Evolutionary conservation across 108 stramenopile genomes (phyloP).

Genomic region (Thalassiosira profunda): DNA sequence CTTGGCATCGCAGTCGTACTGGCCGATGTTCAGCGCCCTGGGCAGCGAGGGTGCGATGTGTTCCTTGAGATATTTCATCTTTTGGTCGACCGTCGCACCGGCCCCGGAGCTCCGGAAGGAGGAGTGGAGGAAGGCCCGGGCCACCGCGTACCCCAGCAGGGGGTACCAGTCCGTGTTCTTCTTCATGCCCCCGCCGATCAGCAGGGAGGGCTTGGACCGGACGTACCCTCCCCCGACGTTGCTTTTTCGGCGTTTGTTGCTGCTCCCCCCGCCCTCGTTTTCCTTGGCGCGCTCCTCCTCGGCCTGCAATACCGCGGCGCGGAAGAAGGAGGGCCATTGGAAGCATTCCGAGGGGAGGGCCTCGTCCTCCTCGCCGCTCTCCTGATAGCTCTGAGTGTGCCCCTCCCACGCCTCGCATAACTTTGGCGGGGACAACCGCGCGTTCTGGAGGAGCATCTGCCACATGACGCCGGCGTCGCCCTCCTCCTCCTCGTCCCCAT

Average conservation of each 20-base stretch:
- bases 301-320: neutral
- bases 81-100: slow-evolving; percentile 14
- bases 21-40: slow-evolving; percentile 12
- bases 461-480: slow-evolving; percentile 16
- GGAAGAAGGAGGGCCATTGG: slow-evolving; percentile 18
- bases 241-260: slow-evolving; percentile 19
- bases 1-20: slow-evolving; percentile 10
- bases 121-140: slow-evolving; percentile 23
- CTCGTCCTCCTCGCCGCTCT: neutral
- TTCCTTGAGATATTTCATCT: slow-evolving; percentile 1
- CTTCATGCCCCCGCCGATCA: neutral
- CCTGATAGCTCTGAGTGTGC: neutral
- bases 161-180: slow-evolving; percentile 23
- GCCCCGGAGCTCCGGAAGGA: neutral
- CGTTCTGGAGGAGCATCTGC: slow-evolving; percentile 18
- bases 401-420: neutral
- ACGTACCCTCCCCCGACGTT: neutral
- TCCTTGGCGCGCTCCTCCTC: neutral
- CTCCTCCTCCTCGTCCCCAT: neutral
- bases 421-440: neutral
- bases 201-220: neutral
- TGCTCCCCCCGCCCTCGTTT: neutral
- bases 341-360: slow-evolving; percentile 5
- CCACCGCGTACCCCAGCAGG: slow-evolving; percentile 31
- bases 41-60: slow-evolving; percentile 16